Base-by-base conservation (phyloP, 1,284 basidiomycete genomes). In the Spongispora temasekensis region DNA sequence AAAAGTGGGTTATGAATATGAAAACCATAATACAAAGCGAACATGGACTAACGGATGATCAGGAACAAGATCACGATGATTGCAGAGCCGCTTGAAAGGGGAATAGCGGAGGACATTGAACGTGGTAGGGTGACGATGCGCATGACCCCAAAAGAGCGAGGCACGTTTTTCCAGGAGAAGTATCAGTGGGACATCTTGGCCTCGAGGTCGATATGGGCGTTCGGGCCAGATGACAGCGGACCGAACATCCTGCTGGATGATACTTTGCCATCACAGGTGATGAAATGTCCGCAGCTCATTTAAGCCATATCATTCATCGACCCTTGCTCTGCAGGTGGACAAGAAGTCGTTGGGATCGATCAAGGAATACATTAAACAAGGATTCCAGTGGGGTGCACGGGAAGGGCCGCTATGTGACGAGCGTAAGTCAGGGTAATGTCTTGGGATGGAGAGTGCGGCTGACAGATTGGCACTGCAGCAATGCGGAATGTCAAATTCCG, bases 401-500 rank as follows among this genome's bases (percentile, higher is more conserved):
- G 97, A 99, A 80, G 97, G 97, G 1, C 97, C 97, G 23, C 74
- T 99, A 55, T 98, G 96, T 72, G 97, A 99, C 74, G 97, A 99
- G 79, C 97, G 95, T 97, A 70, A 85, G 95, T 86, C 51, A 53
- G 50, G 13, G 34, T 42, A 48, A 35, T 57, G 40, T 58, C 30
- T 63, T n/a, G 8, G 8, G 53, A 55, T 55, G 50, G 23, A 59
- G 56, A 34, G 15, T 46, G 19, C 56, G 17, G 61, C 53, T 64
- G 53, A 61, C 23, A 42, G 46, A 31, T 55, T 53, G 32, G 40
- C 17, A 27, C 21, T 40, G 58, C 65, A 97, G 95, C 97, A 17
- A 97, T 99, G 83, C 91, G 97, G 62, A 97, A 97, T 70, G 97
- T 99, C 65, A 99, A 98, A 77, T 98, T 99, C 84, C 88, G 97